Conservation (phyloP, 805 yeast species). For the Kregervanrija delftensis region DNA sequence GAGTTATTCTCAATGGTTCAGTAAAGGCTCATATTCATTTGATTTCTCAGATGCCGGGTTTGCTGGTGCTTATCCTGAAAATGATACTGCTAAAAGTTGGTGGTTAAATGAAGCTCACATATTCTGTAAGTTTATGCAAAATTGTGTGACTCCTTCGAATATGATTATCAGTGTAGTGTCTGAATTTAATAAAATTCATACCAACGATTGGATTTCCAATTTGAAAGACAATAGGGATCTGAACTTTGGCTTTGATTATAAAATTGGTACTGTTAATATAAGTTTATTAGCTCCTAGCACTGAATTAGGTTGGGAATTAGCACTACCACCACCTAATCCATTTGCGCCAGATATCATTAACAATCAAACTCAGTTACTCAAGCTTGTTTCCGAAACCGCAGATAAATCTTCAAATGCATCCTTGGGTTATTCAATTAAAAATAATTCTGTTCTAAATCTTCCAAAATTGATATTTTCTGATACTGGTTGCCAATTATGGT, state of each 20-base stretch:
- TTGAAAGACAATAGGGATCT: constrained; percentile 24
- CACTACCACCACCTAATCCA: constrained; percentile 26
- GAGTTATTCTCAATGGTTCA: constrained; percentile 30
- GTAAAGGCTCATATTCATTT: constrained; percentile 35
- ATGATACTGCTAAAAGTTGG: constrained; percentile 27
- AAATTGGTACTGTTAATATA: constrained; percentile 5
- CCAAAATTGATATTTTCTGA: constrained; percentile 35
- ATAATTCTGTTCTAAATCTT: constrained; percentile 14
- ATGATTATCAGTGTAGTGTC: constrained; percentile 31
- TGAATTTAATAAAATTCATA: background rate
- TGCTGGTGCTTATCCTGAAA: constrained; percentile 27
- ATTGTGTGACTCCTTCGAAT: constrained; percentile 25
- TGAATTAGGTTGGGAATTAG: background rate
- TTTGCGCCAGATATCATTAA: constrained; percentile 31
- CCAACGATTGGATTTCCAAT: constrained; percentile 1
- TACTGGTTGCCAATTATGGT: constrained; percentile 44
- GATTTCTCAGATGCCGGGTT: constrained; percentile 14
- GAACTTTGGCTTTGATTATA: constrained; percentile 40
- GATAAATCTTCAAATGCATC: constrained; percentile 24
- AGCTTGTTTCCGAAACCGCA: constrained; percentile 20
- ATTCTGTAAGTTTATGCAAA: constrained; percentile 26
- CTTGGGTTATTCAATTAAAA: constrained; percentile 28
- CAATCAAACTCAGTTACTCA: constrained; percentile 21
- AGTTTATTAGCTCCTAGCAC: background rate
- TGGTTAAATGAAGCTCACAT: constrained; percentile 36